These are phyloP conservation scores for Aureobasidium sp. DNA, from an alignment of 2,329 filamentous ascomycete genomes.

Conservation along the genomic window DNA sequence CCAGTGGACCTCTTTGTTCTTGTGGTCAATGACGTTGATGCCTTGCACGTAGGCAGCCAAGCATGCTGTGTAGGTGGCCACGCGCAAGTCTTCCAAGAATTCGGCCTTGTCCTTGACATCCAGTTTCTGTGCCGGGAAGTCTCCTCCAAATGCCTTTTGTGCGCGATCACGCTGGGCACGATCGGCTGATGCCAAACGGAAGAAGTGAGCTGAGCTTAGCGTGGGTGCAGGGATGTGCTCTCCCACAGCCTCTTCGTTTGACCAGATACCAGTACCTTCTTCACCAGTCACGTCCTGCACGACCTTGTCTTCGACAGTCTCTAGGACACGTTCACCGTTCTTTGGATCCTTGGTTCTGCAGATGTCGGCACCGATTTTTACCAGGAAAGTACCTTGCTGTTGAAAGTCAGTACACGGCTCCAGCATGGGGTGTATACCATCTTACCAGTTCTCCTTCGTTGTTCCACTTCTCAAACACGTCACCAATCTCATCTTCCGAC, in stretches of 20 bases:
- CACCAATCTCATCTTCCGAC: slow-evolving; percentile 53
- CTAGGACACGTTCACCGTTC: slow-evolving; percentile 45
- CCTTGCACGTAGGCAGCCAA: slow-evolving; percentile 60
- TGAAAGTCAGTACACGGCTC: not conserved
- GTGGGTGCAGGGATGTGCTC: slow-evolving; percentile 60
- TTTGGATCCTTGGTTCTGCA: slow-evolving; percentile 46
- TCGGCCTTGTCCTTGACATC: slow-evolving; percentile 27
- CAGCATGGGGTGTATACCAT: not conserved
- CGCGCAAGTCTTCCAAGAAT: slow-evolving; percentile 53
- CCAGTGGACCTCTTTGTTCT: slow-evolving; percentile 55
- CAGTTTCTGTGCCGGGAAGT: slow-evolving; percentile 33
- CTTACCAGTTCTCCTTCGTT: slow-evolving; percentile 47
- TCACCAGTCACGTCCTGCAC: slow-evolving; percentile 61
- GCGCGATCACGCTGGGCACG: slow-evolving; percentile 49
- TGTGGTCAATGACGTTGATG: slow-evolving; percentile 55
- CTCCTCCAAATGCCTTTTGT: slow-evolving; percentile 40
- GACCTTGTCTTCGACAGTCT: slow-evolving; percentile 61
- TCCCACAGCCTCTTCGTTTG: slow-evolving; percentile 53
- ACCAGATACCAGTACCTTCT: slow-evolving; percentile 63
- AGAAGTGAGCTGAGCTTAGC: slow-evolving; percentile 55
- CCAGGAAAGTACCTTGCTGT: slow-evolving; percentile 51
- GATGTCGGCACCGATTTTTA: slow-evolving; percentile 58
- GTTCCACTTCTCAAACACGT: slow-evolving; percentile 57
- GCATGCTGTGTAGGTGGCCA: slow-evolving; percentile 56
- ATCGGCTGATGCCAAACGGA: slow-evolving; percentile 58